A percentile compares a stretch with the other conserved stretches of the same genome.
phyloP scores from a whole-genome alignment of 2,329 filamentous ascomycete species.

The Penicillium sp. region DNA sequence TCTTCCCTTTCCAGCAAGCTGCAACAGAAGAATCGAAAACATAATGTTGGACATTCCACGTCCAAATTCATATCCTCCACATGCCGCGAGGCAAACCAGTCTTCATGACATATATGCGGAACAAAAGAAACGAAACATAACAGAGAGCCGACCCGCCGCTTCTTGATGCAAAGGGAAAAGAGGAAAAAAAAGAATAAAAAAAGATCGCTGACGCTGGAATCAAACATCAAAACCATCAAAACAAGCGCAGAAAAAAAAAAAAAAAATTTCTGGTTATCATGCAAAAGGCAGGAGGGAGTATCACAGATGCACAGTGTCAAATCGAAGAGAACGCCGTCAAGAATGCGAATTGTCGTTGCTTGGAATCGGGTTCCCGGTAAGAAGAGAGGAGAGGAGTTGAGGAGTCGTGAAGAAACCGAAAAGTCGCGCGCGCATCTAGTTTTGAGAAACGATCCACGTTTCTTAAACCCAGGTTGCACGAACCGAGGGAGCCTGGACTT shows the following conservation, averaged over 20 bases:
- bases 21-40: constrained; percentile 34
- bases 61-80: constrained; percentile 43
- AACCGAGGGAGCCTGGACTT: constrained; percentile 7
- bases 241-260: constrained; percentile 33
- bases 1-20: constrained; percentile 8
- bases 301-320: constrained; percentile 46
- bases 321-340: constrained; percentile 52
- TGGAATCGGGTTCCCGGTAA: constrained; percentile 23
- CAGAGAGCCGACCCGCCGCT: constrained; percentile 50
- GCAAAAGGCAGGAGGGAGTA: constrained; percentile 41
- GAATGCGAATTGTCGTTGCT: constrained; percentile 38
- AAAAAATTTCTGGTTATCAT: constrained; percentile 30
- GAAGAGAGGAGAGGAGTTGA: neutral
- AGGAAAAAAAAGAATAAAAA: constrained; percentile 24
- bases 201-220: constrained; percentile 51
- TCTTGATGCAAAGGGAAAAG: constrained; percentile 41
- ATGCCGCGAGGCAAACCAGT: constrained; percentile 51
- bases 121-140: constrained; percentile 38
- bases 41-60: constrained; percentile 37
- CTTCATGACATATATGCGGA: constrained; percentile 49
- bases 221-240: constrained; percentile 37
- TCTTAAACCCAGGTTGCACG: neutral
- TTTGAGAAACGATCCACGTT: constrained; percentile 22
- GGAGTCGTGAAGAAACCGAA: neutral
- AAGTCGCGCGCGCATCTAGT: neutral